Conservation (phyloP, 495 filamentous ascomycete genomes). For the Penicillium coprophilum region DNA sequence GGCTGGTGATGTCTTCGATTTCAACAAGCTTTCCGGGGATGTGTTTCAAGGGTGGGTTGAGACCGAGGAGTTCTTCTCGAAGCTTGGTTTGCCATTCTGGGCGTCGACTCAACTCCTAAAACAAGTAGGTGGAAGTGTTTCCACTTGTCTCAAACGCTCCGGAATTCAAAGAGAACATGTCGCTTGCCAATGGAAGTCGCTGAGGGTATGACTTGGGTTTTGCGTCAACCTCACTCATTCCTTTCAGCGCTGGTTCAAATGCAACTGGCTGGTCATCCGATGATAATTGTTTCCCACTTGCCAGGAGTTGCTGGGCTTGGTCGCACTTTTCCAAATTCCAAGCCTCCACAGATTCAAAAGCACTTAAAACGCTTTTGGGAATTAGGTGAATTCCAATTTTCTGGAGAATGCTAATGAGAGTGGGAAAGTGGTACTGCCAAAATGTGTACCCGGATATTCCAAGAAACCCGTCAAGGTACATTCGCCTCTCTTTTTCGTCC, state of each 20-base stretch:
- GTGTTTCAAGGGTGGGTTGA: background rate
- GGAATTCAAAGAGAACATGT: background rate
- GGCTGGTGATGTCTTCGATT: background rate
- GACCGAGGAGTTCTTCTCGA: constrained; percentile 10
- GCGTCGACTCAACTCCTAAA: constrained; percentile 10
- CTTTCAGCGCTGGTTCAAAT: background rate
- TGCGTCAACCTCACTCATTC: background rate
- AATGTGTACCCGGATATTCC: constrained; percentile 7
- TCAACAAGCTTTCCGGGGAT: background rate
- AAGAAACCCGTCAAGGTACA: constrained; percentile 13
- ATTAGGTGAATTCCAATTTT: constrained; percentile 9
- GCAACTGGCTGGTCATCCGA: background rate
- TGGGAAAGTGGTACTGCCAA: constrained; percentile 14
- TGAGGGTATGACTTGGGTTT: background rate
- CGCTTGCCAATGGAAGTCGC: background rate
- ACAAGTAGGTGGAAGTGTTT: constrained; percentile 12
- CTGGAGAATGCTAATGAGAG: background rate
- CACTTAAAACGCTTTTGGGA: background rate
- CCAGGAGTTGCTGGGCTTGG: constrained; percentile 9
- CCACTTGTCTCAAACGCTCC: constrained; percentile 12
- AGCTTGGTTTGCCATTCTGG: constrained; percentile 13
- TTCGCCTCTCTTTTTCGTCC: constrained; percentile 7
- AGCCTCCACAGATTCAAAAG: constrained; percentile 6
- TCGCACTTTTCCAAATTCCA: constrained; percentile 15
- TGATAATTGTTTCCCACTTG: background rate